A percentile compares a stretch with the other conserved stretches of the same genome.
These are phyloP conservation scores for Ceratorhiza oryzae-sativae DNA, from an alignment of 1,284 basidiomycete genomes.

Conservation along the genomic window DNA sequence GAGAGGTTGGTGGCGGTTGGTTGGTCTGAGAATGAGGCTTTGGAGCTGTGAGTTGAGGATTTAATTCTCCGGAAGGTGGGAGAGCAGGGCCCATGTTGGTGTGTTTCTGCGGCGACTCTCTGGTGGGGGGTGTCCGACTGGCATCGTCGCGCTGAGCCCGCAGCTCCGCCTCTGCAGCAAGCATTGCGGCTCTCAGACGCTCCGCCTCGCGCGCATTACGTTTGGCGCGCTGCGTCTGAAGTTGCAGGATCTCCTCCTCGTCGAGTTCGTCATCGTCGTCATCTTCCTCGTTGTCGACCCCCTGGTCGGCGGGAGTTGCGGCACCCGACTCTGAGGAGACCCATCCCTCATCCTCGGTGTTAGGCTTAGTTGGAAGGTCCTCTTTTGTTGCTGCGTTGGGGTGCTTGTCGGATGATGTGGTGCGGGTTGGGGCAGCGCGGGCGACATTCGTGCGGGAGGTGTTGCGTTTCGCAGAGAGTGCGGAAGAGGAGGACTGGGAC, in stretches of 20 bases:
- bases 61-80: not conserved
- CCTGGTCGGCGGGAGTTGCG: conserved; percentile 32
- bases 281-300: conserved; percentile 13
- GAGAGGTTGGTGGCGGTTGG: not conserved
- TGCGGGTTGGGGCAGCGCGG: not conserved
- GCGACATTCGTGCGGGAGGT: conserved; percentile 23
- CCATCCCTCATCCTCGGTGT: conserved; percentile 41
- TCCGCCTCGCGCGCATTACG: conserved; percentile 32
- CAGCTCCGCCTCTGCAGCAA: conserved; percentile 30
- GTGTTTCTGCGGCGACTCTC: conserved; percentile 24
- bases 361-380: too few relatives aligned
- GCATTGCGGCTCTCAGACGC: conserved; percentile 14
- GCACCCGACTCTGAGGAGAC: conserved; percentile 41
- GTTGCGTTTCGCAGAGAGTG: conserved; percentile 20
- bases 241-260: conserved; percentile 24
- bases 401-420: not conserved
- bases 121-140: conserved; percentile 1
- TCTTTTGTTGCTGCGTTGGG: too few relatives aligned
- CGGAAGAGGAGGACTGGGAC: conserved; percentile 29
- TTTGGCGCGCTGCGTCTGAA: conserved; percentile 25
- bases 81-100: conserved; percentile 15
- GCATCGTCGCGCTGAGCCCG: conserved; percentile 15
- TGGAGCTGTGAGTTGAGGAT: not conserved
- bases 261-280: conserved; percentile 31
- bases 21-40: not conserved